Base-by-base conservation (phyloP, 805 yeast genomes). In the Candida alai region DNA sequence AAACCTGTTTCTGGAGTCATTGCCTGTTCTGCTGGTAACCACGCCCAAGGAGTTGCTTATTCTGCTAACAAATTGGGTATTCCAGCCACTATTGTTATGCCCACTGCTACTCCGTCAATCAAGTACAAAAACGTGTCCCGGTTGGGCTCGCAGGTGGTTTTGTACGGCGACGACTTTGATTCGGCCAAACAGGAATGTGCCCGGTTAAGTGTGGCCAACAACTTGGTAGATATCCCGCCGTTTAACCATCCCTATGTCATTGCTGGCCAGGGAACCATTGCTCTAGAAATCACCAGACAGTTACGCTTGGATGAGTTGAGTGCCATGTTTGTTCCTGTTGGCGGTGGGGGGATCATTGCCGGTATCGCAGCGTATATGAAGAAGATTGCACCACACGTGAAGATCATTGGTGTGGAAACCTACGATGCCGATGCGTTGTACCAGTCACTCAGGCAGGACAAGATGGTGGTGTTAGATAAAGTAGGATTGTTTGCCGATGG, bases 401-500 rank as follows among this genome's bases (percentile, higher is more conserved):
- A 87, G 56, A 72, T 93, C 51, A 83, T 93, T 45, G 99, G 96
- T 42, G 97, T 93, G 18, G 98, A 94, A 59, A 89, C 98, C 1
- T 78, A 68, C 53, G 99, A 93, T 60, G 96, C 98, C 2, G 90
- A 88, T 55, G 95, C 95, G n/a, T 70, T 93, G 65, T 68, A 78
- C 49, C 84, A 78, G 49, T 83, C 95, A 7, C 56, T 87, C 41
- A 53, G 76, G 39, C 53, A 58, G 12, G 72, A 77, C 12, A 60
- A 77, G 36, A 72, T 82, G 44, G 77, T 73, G 9, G 54, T 67
- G 3, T 68, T 94, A 33, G 58, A 68, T 16, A 65, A 71, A n/a
- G 97, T 89, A 3, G 99, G 99, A n/a, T 68, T 84, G 6, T 93
- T 93, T 62, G 98, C 98, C 15, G 99, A 93, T 58, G 99, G 99